These are phyloP conservation scores for Mycena galopus DNA, from an alignment of 768 basidiomycete genomes.

Conservation along the genomic window DNA sequence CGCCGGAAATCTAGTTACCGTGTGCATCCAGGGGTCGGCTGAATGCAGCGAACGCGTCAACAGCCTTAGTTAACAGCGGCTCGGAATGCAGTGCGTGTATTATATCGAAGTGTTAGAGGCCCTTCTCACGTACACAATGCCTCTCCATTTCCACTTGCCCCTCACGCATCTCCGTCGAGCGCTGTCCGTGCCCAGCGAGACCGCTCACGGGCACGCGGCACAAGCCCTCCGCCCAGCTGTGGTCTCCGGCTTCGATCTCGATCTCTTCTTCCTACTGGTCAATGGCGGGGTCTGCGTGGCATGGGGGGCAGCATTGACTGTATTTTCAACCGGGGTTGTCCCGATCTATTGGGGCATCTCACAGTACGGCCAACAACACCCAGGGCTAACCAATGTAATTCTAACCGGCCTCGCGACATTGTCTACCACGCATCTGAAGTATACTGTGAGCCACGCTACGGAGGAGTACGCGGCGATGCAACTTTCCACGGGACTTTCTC, in stretches of 20 bases:
- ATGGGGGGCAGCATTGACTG: slow-evolving; percentile 17
- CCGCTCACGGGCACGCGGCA: no score
- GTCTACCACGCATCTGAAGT: slow-evolving; percentile 15
- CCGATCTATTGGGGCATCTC: slow-evolving; percentile 4
- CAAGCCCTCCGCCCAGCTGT: no score
- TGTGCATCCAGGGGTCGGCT: no score
- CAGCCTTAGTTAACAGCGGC: neutral
- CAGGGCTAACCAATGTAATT: slow-evolving; percentile 15
- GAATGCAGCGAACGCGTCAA: no score
- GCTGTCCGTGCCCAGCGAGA: no score
- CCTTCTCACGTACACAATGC: neutral
- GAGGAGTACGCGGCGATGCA: neutral
- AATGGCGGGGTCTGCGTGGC: slow-evolving; percentile 8
- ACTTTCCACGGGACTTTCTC: slow-evolving; percentile 3
- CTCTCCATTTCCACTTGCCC: no score
- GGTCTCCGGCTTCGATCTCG: neutral
- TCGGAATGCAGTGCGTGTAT: neutral
- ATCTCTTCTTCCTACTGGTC: slow-evolving; percentile 5
- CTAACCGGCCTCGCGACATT: slow-evolving; percentile 12
- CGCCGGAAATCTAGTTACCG: neutral
- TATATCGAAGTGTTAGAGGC: neutral
- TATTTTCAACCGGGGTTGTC: slow-evolving; percentile 12
- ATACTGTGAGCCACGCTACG: slow-evolving; percentile 5
- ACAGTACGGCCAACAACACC: slow-evolving; percentile 13
- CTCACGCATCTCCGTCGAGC: no score